Percentiles rank a stretch among this genome's conserved stretches.
Evolutionary conservation across 306 rosid genomes (phyloP).

Genomic region (Castanea crenata): DNA sequence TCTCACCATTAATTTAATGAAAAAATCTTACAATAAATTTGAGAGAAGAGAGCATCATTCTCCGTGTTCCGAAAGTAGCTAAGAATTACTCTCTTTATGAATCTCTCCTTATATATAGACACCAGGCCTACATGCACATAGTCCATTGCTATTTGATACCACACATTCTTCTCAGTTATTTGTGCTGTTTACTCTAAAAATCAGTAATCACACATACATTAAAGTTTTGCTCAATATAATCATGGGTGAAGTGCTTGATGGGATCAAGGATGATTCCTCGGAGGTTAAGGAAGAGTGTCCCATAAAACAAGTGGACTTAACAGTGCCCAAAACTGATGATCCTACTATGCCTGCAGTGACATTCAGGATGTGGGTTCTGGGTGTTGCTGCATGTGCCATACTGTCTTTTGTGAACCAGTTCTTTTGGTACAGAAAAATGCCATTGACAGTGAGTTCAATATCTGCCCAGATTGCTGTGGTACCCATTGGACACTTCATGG

Average conservation of each 20-base stretch:
- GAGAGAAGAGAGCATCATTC: too few species aligned
- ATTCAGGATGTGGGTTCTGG: conserved; percentile 87
- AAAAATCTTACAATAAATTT: rapidly evolving
- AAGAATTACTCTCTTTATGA: too few species aligned
- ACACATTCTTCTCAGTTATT: too few species aligned
- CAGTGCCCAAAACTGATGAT: conserved; percentile 79
- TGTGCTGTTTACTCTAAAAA: too few species aligned
- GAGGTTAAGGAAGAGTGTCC: conserved; percentile 39
- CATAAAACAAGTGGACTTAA: conserved; percentile 65
- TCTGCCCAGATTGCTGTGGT: conserved; percentile 92
- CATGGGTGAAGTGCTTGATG: conserved; percentile 6
- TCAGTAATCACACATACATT: background rate
- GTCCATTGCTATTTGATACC: too few species aligned
- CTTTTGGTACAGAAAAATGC: conserved; percentile 85
- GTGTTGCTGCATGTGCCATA: conserved; percentile 56
- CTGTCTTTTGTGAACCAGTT: conserved; percentile 86
- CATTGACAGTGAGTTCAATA: conserved; percentile 54
- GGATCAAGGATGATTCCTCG: background rate
- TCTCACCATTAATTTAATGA: too few species aligned
- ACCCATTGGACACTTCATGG: conserved; percentile 84
- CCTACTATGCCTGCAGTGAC: conserved; percentile 58
- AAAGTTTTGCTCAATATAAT: background rate
- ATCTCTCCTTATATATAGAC: too few species aligned
- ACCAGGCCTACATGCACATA: too few species aligned
- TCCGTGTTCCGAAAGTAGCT: too few species aligned